Evolutionary conservation across 176 grass and related monocot species (phyloP).

Genomic region (Rhynchospora breviuscula): DNA sequence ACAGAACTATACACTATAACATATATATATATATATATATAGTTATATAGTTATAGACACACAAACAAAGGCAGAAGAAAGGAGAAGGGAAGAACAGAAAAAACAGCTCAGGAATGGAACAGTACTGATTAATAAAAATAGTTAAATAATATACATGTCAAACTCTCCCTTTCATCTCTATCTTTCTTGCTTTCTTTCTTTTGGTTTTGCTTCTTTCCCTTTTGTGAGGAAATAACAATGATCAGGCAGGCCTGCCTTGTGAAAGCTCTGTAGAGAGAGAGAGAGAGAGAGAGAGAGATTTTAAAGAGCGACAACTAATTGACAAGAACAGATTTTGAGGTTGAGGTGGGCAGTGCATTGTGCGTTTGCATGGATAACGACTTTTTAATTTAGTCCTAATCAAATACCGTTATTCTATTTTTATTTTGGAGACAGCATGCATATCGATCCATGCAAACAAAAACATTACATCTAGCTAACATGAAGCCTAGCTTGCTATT

Average conservation of each 20-base stretch:
- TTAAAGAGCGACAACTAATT: neutral
- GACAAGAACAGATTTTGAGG: neutral
- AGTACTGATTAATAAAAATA: neutral
- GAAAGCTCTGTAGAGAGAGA: neutral
- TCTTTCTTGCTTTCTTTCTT: neutral
- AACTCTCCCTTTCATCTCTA: neutral
- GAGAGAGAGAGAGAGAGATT: neutral
- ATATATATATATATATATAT: too few species aligned
- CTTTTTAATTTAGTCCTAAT: neutral
- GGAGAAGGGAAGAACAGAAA: too few species aligned
- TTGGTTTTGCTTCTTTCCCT: neutral
- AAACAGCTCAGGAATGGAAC: too few species aligned
- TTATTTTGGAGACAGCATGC: neutral
- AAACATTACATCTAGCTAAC: too few species aligned
- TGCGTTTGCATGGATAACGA: slow-evolving; percentile 10
- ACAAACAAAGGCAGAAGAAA: too few species aligned
- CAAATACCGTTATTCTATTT: slow-evolving; percentile 7
- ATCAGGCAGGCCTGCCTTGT: neutral
- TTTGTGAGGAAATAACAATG: neutral
- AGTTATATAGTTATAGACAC: too few species aligned
- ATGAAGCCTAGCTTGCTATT: too few species aligned
- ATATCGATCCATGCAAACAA: neutral
- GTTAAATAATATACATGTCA: neutral
- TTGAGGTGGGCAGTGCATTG: neutral
- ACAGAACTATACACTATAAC: too few species aligned